A percentile compares a stretch with the other conserved stretches of the same genome.
Conservation (phyloP, 2,329 filamentous ascomycete species). For the Fusarium nurragi region DNA sequence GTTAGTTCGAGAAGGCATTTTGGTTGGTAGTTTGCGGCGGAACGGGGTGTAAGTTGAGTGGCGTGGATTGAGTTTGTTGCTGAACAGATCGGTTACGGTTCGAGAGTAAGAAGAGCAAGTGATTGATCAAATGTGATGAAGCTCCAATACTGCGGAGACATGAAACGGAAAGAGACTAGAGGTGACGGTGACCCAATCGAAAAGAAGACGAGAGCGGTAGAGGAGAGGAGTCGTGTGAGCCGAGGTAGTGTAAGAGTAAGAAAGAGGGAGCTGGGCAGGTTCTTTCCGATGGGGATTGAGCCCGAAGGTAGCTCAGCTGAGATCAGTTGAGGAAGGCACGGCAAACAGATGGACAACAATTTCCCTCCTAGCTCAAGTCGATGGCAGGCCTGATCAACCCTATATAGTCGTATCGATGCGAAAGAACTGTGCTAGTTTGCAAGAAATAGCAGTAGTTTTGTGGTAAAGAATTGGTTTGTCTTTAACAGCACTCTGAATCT, state of each 20-base stretch:
- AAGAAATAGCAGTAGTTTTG: not conserved
- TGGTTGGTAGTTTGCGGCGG: constrained; percentile 14
- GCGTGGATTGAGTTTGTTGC: constrained; percentile 21
- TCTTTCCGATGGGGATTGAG: constrained; percentile 2
- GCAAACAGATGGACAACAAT: constrained; percentile 2
- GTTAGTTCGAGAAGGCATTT: constrained; percentile 64
- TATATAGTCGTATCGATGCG: constrained; percentile 1
- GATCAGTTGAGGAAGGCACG: constrained; percentile 18
- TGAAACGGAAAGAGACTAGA: constrained; percentile 24
- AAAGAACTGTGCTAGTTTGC: constrained; percentile 4
- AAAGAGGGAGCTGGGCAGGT: constrained; percentile 21
- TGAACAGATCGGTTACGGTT: constrained; percentile 24
- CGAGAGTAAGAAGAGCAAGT: constrained; percentile 11
- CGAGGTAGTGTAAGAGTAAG: constrained; percentile 25
- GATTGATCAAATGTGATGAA: constrained; percentile 23
- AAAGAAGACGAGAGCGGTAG: not conserved
- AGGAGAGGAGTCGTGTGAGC: constrained; percentile 21
- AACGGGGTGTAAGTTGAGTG: not conserved
- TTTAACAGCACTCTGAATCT: not conserved
- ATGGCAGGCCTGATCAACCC: constrained; percentile 10
- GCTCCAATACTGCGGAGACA: constrained; percentile 45
- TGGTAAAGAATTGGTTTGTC: constrained; percentile 2
- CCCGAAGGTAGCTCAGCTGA: constrained; percentile 18
- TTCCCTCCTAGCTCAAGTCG: constrained; percentile 18
- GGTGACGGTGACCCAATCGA: constrained; percentile 23